Base-by-base conservation (phyloP, 2,329 filamentous ascomycete species). In the Monosporascus ibericus region DNA sequence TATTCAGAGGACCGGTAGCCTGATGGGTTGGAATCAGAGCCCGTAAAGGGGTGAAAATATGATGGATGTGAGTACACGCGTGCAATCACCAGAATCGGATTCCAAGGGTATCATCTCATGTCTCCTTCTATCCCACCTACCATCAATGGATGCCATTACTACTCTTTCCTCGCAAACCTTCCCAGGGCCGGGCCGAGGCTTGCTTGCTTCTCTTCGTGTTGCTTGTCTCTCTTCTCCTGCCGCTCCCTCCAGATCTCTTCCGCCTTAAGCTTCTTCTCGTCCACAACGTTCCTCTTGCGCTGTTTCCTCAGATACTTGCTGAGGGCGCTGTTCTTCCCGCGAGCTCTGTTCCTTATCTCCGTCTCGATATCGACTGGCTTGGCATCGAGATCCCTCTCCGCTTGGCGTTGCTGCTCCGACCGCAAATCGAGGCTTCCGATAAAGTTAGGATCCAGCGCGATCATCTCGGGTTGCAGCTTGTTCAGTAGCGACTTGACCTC, bases 401-500 rank as follows among this genome's bases (percentile, higher is more conserved):
- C 84, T 64, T 84, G 80, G 48, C 86, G 80, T 74, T 94, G 86
- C 73, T 88, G 80, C 55, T 92, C 84, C 37, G 87, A 90, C 48
- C 88, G 82, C 52, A 91, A 76, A 67, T 99, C 92, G 34, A 99
- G 78, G 60, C 85, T 90, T 51, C 94, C 94, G 62, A 99, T 84
- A 66, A 91, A 95, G 70, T 94, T 88, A 60, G 94, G 92, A 67
- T 99, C 87, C 22, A 99, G 77, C 1, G 90, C 89, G 57, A 99
- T 99, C 90, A 97, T 99, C 66, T 96, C 92, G 3, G 94, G 92
- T 64, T 92, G 85, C 47, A 99, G 78, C 75, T 99, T 99, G 78
- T 95, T 95, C 62, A 99, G 82, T 58, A 99, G 78, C 14, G 82
- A 78, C 75, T 88, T 90, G 69, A 99, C 91, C 71, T 99, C 94